A percentile compares a stretch with the other conserved stretches of the same genome.
Evolutionary conservation across 148 eudicot genomes (phyloP).

Genomic region (Amaranthus hypochondriacus): DNA sequence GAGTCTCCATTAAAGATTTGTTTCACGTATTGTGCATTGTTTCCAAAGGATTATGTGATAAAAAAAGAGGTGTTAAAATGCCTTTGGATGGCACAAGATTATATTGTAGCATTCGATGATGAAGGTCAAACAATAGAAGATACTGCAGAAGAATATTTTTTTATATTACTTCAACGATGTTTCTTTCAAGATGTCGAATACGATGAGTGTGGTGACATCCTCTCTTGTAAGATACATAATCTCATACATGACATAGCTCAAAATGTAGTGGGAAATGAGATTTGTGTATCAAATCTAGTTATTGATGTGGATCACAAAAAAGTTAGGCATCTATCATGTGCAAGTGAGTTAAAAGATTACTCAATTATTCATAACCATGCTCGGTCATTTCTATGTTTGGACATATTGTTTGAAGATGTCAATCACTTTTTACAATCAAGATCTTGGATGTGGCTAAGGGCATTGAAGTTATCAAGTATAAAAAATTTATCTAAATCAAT

Average conservation of each 20-base stretch:
- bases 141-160: not conserved
- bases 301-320: not conserved
- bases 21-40: conserved; percentile 22
- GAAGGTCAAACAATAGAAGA: not conserved
- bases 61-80: not conserved
- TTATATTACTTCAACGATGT: not conserved
- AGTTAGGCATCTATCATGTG: not conserved
- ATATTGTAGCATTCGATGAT: not conserved
- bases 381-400: not conserved
- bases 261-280: not conserved
- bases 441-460: not conserved
- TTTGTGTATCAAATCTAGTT: too few relatives aligned
- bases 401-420: too few relatives aligned
- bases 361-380: not conserved
- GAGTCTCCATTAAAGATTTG: conserved; percentile 24
- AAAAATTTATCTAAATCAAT: not conserved
- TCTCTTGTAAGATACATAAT: not conserved
- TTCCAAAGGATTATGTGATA: not conserved
- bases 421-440: not conserved
- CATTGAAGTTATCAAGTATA: not conserved
- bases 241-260: not conserved
- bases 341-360: not conserved
- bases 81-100: conserved; percentile 1
- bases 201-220: not conserved
- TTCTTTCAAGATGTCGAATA: not conserved